phyloP scores from a whole-genome alignment of 106 monocot genomes.

The Vanilla planifolia region DNA sequence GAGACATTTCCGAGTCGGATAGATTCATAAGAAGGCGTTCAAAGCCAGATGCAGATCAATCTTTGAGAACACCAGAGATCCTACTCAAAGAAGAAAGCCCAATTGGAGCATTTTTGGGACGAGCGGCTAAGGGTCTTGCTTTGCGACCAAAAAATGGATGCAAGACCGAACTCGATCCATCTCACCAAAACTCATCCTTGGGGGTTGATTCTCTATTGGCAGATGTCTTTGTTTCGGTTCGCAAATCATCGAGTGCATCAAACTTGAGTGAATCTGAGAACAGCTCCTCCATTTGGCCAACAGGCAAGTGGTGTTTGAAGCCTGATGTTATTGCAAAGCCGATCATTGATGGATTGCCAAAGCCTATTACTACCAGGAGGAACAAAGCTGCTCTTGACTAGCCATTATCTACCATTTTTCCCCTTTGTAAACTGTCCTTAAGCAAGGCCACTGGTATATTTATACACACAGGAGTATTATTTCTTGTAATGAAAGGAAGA shows the following conservation, averaged over 20 bases:
- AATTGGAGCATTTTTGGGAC: conserved; percentile 29
- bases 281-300: conserved; percentile 19
- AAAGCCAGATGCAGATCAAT: conserved; percentile 21
- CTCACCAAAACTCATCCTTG: conserved; percentile 8
- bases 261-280: conserved; percentile 63
- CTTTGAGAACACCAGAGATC: conserved; percentile 15
- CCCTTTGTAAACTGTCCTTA: too few species aligned
- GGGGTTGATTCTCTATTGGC: conserved; percentile 22
- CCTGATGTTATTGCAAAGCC: conserved; percentile 43
- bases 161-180: conserved; percentile 41
- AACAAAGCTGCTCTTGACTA: conserved; percentile 75
- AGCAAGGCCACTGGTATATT: too few species aligned
- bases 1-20: conserved; percentile 23
- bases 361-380: conserved; percentile 26
- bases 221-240: conserved; percentile 43
- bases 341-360: conserved; percentile 56
- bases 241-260: conserved; percentile 66
- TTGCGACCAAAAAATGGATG: conserved; percentile 50
- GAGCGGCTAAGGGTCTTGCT: conserved; percentile 46
- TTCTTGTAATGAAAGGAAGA: too few species aligned
- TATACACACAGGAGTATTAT: too few species aligned
- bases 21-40: conserved; percentile 67
- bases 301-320: conserved; percentile 36
- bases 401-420: too few species aligned
- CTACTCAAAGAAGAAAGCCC: conserved; percentile 29